phyloP scores from a whole-genome alignment of 768 basidiomycete species.

The Rhodotorula sphaerocarpa region DNA sequence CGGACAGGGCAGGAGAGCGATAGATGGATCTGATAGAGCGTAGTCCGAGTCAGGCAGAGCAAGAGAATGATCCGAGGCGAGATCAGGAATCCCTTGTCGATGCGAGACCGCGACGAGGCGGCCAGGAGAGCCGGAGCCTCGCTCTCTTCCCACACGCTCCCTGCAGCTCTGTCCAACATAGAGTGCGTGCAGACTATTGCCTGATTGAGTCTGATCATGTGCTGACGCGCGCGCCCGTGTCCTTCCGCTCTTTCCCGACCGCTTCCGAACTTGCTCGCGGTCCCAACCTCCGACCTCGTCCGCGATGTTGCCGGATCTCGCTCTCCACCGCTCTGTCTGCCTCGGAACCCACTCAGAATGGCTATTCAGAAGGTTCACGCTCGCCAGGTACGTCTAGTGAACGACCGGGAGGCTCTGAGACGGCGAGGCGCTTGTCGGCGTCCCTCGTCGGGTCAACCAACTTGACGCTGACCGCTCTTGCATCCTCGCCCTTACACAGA shows the following conservation, averaged over 20 bases:
- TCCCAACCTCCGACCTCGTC: background rate
- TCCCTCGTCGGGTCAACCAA: background rate
- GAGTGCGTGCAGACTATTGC: background rate
- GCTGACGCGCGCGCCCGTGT: no score
- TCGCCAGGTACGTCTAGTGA: conserved; percentile 32
- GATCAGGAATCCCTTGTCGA: background rate
- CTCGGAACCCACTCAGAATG: background rate
- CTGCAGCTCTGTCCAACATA: background rate
- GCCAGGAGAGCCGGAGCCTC: background rate
- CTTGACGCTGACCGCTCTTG: background rate
- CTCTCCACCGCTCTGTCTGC: background rate
- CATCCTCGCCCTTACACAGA: conserved; percentile 49
- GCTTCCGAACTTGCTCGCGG: background rate
- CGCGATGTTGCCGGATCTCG: background rate
- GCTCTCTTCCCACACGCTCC: background rate
- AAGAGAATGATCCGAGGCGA: no score
- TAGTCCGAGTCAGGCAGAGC: background rate
- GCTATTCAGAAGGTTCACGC: conserved; percentile 35
- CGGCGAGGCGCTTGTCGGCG: background rate
- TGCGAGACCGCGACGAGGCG: background rate
- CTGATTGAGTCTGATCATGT: no score
- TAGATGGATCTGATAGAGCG: background rate
- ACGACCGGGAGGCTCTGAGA: background rate
- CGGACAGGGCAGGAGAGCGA: no score
- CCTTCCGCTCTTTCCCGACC: no score